Base-by-base conservation (phyloP, 805 yeast species). In the Candida wancherniae region DNA sequence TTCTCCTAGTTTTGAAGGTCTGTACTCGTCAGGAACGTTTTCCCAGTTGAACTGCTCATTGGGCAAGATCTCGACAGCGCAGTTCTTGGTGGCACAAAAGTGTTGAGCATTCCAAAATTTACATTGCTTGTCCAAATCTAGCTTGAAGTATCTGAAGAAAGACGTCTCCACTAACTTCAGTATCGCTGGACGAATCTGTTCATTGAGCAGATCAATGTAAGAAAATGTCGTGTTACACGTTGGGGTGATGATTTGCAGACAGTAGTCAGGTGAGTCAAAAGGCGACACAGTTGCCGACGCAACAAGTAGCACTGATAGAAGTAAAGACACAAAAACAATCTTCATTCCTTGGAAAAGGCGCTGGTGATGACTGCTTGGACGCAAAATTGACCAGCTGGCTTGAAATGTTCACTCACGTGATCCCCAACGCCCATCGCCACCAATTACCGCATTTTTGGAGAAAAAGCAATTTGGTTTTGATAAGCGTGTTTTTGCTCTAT, bases 31-130 rank as follows among this genome's bases (percentile, higher is more conserved):
- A 19, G 50, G 48, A 8, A 61, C 51, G 3, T 86, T 84, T 24
- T 80, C 56, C 58, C 77, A 75, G 42, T 71, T 69, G 69, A 81
- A 82, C 44, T 81, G 84, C 29, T 78, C 84, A 9, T 84, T 72
- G 4, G 61, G 54, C 36, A 63, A 51, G 2, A 85, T 74, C 53
- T 87, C 95, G 24, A 87, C 94, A 1, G 95, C 94, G 60, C 97
- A 87, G 34, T 85, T 80, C 41, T 84, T 71, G 50, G 86, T 84
- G 39, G 87, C 84, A 54, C 97, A 87, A 49, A 83, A 77, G 24
- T 88, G 94, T 48, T 71, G 70, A 45, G 79, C 86, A 43, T 76
- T 75, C 87, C 85, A 84, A 55, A 83, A 87, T 16, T 94, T 90
- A 57, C 99, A 87, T 53, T 75, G 74, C 42, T 71, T 80, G 57